Evolutionary conservation across 345 rosid species (phyloP), one percentile per base, ranked within the genome.

Genomic region (Passiflora organensis): DNA sequence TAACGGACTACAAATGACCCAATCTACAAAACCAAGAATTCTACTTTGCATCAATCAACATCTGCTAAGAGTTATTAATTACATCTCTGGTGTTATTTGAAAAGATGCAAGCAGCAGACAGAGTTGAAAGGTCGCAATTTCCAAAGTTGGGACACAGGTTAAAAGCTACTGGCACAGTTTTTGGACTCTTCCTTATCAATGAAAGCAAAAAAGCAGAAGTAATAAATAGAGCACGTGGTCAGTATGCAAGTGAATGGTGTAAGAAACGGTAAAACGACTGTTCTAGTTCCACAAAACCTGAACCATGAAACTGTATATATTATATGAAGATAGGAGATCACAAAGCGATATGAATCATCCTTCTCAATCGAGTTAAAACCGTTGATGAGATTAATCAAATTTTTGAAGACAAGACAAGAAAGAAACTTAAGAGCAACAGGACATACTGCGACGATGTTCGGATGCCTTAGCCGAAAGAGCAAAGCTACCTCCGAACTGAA

Each of bases 401-500:
- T 22, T 48, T 48, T 12, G 32, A n/a, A n/a, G n/a, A n/a, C n/a
- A n/a, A n/a, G n/a, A n/a, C n/a, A n/a, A n/a, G n/a, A n/a, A n/a
- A n/a, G n/a, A n/a, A n/a, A 17, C 11, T n/a, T n/a, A n/a, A 48
- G 62, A 24, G 22, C 47, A 48, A 37, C 18, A 43, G 46, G 49
- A 37, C 82, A 81, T 71, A 86, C 95, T 32, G 82, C 75, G 68
- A 86, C 72, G 70, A 86, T 81, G 70, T 82, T 82, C 25, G 80
- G 78, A 72, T 86, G 89, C 34, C 58, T 51, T 62, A 86, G 71
- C 32, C 70, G 77, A 48, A 82, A 78, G 46, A 86, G 75, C 65
- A 82, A 69, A 24, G 83, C 85, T 34, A 82, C 87, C 75, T 86
- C 89, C 14, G 85, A 79, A 60, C 74, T 75, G 72, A 86, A 86